Evolutionary conservation across 305 asterid genomes (phyloP), one percentile per base, ranked within the genome.

Genomic region (Stenogyne calaminthoides): DNA sequence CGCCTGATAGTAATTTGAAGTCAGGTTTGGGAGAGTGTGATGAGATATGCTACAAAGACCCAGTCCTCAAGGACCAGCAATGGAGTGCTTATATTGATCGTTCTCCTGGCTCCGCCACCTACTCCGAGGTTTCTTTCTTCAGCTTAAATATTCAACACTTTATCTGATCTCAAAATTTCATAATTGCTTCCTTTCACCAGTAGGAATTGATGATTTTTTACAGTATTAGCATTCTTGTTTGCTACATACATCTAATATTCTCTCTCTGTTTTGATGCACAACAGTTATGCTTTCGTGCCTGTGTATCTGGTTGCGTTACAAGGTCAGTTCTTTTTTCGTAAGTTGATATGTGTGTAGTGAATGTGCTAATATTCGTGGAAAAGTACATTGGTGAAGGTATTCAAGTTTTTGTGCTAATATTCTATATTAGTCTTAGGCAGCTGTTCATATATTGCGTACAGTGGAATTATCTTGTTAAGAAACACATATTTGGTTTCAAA

Each of bases 11-110:
- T 49, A 59, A 20, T 25, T 61, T 55, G 67, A 18, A 67, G 8
- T 37, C 29, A 69, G 55, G 63, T 36, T 2, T 68, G 2, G 64
- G 80, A 36, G 92, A 87, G 78, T 90, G 97, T 11, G 92, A 90
- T 60, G 97, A 87, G 80, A 81, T 90, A 57, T 90, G 97, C 83
- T 90, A 87, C 70, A 92, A 92, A 72, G 96, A 89, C 68, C 96
- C 97, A 0, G 97, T 92, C 77, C 81, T 92, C 57, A 90, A 90
- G 86, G 93, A 90, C 80, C 80, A 65, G 71, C 83, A 90, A 72
- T 88, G 97, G 97, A 92, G 95, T 81, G 88, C 95, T 68, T 89
- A 81, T 57, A 88, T 89, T 27, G 97, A 92, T 69, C 95, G 92
- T 40, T 87, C 97, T 77, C 97, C 97, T 61, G 97, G 95, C 78